A percentile compares a stretch with the other conserved stretches of the same genome.
Evolutionary conservation across 352 stramenopile species (phyloP).

Genomic region (Aphanomyces cochlioides): DNA sequence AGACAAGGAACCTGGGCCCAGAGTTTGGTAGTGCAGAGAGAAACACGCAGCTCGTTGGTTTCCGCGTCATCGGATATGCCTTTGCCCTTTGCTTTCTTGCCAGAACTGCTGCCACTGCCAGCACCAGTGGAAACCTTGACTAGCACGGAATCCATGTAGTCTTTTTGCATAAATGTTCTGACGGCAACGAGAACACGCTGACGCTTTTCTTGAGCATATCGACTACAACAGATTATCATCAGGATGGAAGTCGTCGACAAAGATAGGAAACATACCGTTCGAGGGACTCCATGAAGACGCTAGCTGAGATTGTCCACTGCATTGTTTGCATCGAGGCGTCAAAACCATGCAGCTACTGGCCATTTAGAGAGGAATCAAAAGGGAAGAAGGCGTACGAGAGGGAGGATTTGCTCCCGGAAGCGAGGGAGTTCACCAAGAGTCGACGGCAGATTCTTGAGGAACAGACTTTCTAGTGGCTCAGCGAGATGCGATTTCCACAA

Average conservation of each 20-base stretch:
- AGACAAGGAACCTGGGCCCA: background rate
- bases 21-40: constrained; percentile 18
- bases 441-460: constrained; percentile 5
- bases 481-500: constrained; percentile 7
- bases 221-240: background rate
- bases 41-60: constrained; percentile 10
- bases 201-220: constrained; percentile 21
- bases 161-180: constrained; percentile 23
- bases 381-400: background rate
- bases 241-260: background rate
- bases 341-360: constrained; percentile 24
- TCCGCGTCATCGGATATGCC: background rate
- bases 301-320: background rate
- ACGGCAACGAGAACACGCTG: background rate
- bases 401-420: constrained; percentile 1
- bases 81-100: background rate
- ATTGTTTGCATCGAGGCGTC: constrained; percentile 23
- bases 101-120: background rate
- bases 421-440: background rate
- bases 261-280: constrained; percentile 8
- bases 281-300: constrained; percentile 9
- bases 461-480: background rate
- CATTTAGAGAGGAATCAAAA: constrained; percentile 3
- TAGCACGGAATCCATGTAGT: constrained; percentile 28
- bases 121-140: background rate